phyloP scores from a whole-genome alignment of 345 rosid species.

The Eucalyptus albens region DNA sequence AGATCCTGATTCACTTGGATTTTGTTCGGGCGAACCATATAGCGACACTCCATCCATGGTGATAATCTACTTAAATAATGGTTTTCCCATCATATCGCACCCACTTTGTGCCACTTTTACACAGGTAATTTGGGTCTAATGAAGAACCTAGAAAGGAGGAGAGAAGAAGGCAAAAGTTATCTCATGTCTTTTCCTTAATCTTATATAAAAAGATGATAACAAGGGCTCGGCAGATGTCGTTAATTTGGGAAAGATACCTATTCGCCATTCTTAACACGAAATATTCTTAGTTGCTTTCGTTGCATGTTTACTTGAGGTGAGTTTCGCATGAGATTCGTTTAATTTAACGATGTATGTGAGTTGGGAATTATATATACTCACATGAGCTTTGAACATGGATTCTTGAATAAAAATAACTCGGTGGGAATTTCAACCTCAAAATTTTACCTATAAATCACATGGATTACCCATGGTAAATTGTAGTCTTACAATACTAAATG shows the following conservation, averaged over 20 bases:
- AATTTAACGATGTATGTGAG: accelerated
- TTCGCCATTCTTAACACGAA: background rate
- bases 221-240: background rate
- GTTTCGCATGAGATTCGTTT: background rate
- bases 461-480: background rate
- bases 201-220: background rate
- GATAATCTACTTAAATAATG: background rate
- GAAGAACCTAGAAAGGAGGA: background rate
- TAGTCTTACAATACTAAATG: background rate
- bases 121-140: background rate
- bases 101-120: background rate
- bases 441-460: background rate
- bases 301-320: background rate
- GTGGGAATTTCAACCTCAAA: background rate
- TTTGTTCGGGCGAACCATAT: background rate
- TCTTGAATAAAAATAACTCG: background rate
- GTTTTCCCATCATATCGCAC: background rate
- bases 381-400: background rate
- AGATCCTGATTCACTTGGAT: background rate
- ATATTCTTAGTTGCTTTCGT: background rate
- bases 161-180: background rate
- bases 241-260: background rate
- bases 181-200: background rate
- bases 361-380: background rate
- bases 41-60: background rate